Evolutionary conservation across 257 asterid species (phyloP).

Genomic region (Solanum rostratum): DNA sequence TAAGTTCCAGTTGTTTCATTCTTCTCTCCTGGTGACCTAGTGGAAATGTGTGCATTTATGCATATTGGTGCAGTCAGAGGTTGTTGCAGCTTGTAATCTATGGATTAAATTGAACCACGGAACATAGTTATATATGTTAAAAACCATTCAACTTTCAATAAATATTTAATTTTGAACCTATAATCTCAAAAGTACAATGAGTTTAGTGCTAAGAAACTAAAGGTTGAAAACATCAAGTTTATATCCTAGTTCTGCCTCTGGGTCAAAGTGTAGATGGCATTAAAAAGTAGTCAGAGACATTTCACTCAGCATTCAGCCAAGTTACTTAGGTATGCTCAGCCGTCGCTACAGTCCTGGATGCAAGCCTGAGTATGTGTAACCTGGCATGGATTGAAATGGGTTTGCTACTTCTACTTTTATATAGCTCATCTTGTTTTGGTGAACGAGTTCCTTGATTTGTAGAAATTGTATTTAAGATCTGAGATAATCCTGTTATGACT

Average conservation of each 20-base stretch:
- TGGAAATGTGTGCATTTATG: background rate
- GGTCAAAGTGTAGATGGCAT: background rate
- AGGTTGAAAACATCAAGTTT: background rate
- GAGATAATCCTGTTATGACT: background rate
- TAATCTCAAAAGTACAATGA: background rate
- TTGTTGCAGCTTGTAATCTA: background rate
- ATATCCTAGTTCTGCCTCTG: background rate
- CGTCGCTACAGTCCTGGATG: background rate
- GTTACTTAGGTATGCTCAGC: background rate
- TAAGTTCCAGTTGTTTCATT: constrained; percentile 21
- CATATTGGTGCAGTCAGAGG: background rate
- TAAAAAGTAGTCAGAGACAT: background rate
- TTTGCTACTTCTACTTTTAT: background rate
- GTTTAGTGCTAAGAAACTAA: background rate
- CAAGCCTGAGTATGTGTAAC: background rate
- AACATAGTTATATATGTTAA: background rate
- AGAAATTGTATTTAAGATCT: background rate
- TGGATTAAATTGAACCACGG: background rate
- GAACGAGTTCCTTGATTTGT: background rate
- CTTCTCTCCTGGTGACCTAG: background rate
- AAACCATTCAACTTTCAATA: background rate
- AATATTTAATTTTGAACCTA: background rate
- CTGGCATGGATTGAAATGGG: background rate
- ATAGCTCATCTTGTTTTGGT: background rate
- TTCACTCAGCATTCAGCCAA: background rate